phyloP scores from a whole-genome alignment of 768 basidiomycete genomes.

The Grammothele lineata region DNA sequence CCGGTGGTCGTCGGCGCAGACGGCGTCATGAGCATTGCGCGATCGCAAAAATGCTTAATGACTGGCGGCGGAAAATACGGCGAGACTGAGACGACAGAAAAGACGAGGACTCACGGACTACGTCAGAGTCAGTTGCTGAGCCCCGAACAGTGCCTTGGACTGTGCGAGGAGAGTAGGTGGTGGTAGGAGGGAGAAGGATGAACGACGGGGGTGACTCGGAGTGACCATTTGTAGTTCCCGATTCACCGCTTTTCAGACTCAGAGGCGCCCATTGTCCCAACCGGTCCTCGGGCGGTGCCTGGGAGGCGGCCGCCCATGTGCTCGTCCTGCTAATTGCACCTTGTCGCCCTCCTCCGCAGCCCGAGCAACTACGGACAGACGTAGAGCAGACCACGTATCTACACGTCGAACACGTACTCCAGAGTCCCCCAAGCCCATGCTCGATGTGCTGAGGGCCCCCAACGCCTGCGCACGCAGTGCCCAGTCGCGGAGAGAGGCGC shows the following conservation, averaged over 20 bases:
- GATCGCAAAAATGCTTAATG: slow-evolving; percentile 15
- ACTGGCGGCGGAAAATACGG: slow-evolving; percentile 17
- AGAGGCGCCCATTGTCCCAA: slow-evolving; percentile 22
- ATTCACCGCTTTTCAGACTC: slow-evolving; percentile 26
- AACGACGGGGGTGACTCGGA: slow-evolving; percentile 22
- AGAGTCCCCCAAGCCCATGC: slow-evolving; percentile 1
- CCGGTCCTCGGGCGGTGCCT: slow-evolving; percentile 13
- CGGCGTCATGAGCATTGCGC: slow-evolving; percentile 11
- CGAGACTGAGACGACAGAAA: slow-evolving; percentile 9
- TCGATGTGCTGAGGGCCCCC: slow-evolving; percentile 1
- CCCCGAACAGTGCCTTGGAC: slow-evolving; percentile 17
- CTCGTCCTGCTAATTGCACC: background rate
- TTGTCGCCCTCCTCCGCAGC: slow-evolving; percentile 4
- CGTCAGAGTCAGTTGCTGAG: slow-evolving; percentile 8
- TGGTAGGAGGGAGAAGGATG: slow-evolving; percentile 17
- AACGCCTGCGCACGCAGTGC: background rate
- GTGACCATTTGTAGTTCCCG: slow-evolving; percentile 14
- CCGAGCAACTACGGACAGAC: background rate
- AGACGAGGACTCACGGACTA: slow-evolving; percentile 9
- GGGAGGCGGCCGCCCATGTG: slow-evolving; percentile 10
- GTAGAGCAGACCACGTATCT: background rate
- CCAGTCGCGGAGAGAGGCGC: background rate
- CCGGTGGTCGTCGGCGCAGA: slow-evolving; percentile 9
- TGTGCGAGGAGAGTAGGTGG: slow-evolving; percentile 17
- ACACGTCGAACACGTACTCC: slow-evolving; percentile 3